A percentile compares a stretch with the other conserved stretches of the same genome.
phyloP scores from a whole-genome alignment of 352 stramenopile genomes.

The Pythium sp. region DNA sequence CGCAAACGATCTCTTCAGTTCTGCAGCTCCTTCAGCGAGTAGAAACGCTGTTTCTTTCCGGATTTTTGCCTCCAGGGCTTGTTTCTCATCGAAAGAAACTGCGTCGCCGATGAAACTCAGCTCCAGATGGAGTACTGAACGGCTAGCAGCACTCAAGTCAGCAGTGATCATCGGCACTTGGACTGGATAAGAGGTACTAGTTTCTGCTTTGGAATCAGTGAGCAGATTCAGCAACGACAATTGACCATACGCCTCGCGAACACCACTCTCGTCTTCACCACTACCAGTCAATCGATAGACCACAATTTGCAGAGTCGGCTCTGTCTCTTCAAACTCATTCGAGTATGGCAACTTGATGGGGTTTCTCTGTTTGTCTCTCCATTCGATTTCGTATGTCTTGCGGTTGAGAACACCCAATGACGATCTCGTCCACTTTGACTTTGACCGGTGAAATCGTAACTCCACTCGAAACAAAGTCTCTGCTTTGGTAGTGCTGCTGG shows the following conservation, averaged over 20 bases:
- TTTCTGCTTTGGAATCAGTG: constrained; percentile 9
- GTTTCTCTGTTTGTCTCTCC: constrained; percentile 9
- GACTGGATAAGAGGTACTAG: not conserved
- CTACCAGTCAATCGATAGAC: constrained; percentile 19
- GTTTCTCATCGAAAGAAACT: constrained; percentile 22
- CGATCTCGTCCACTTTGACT: constrained; percentile 9
- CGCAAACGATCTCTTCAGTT: constrained; percentile 41
- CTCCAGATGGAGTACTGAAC: constrained; percentile 14
- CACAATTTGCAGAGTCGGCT: constrained; percentile 31
- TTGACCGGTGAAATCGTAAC: constrained; percentile 6
- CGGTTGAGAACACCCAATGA: constrained; percentile 2
- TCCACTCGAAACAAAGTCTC: constrained; percentile 9
- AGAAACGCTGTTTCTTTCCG: constrained; percentile 22
- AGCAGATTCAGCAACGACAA: constrained; percentile 22
- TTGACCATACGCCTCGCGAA: constrained; percentile 23
- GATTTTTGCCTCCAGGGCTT: constrained; percentile 18
- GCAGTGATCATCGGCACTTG: constrained; percentile 15
- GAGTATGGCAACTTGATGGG: constrained; percentile 24
- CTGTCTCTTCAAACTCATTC: constrained; percentile 23
- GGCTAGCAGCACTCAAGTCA: not conserved
- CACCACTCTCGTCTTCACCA: constrained; percentile 17
- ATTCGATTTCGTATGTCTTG: constrained; percentile 14
- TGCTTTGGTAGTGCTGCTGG: not conserved
- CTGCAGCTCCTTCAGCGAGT: constrained; percentile 37
- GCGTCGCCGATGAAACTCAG: constrained; percentile 23